A percentile compares a stretch with the other conserved stretches of the same genome.
These are phyloP conservation scores for Haematococcus lacustris DNA, from an alignment of 139 green algal genomes.

Conservation along the genomic window DNA sequence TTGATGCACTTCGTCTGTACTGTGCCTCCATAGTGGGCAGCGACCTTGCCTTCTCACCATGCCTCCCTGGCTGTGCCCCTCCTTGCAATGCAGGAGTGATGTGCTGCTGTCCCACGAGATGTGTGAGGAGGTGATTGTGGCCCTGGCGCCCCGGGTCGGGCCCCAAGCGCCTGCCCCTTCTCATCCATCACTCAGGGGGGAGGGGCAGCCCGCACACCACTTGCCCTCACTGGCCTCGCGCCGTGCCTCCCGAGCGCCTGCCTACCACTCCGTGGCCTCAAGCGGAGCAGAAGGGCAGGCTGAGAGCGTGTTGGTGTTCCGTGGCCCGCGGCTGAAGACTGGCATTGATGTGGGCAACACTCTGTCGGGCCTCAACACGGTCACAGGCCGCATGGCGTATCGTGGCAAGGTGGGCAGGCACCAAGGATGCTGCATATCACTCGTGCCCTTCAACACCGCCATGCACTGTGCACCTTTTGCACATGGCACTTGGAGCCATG, in stretches of 20 bases:
- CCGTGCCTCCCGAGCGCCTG: too few relatives aligned
- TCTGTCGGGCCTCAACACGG: conserved; percentile 21
- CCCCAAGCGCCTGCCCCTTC: too few relatives aligned
- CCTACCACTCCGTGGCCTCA: too few relatives aligned
- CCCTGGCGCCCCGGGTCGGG: too few relatives aligned
- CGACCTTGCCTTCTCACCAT: too few relatives aligned
- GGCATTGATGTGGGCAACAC: conserved; percentile 26
- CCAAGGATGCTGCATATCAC: neutral
- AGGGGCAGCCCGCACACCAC: too few relatives aligned
- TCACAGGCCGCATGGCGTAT: conserved; percentile 32
- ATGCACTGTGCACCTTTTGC: neutral
- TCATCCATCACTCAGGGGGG: too few relatives aligned
- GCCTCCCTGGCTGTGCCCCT: too few relatives aligned
- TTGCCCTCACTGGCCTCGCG: too few relatives aligned
- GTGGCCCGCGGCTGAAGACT: conserved; percentile 26
- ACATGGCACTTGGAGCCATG: neutral
- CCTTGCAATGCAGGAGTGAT: conserved; percentile 9
- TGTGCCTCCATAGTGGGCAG: too few relatives aligned
- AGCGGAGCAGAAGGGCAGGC: too few relatives aligned
- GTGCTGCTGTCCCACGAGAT: conserved; percentile 28
- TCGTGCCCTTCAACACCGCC: neutral
- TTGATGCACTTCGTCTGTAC: too few relatives aligned
- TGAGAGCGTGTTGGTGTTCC: conserved; percentile 10
- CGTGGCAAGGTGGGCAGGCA: conserved; percentile 12
- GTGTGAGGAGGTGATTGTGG: conserved; percentile 31